These are phyloP conservation scores for Clavispora asparagi DNA, from an alignment of 805 yeast genomes.

Conservation along the genomic window DNA sequence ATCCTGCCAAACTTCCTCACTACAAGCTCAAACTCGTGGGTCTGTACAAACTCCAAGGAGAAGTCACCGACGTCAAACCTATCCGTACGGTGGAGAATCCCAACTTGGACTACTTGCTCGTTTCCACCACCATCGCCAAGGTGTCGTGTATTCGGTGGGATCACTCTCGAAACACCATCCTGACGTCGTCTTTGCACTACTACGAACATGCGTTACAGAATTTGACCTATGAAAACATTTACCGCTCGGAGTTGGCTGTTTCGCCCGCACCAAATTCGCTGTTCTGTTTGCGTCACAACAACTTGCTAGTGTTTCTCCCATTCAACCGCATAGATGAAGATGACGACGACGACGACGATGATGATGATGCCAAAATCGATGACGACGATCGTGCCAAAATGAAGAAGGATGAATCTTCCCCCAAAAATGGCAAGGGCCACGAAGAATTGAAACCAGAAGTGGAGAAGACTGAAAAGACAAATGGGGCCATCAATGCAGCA, in stretches of 20 bases:
- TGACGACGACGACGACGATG: slow-evolving; percentile 37
- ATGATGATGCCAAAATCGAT: slow-evolving; percentile 22
- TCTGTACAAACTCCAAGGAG: slow-evolving; percentile 73
- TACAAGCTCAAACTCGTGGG: slow-evolving; percentile 35
- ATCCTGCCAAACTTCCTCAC: slow-evolving; percentile 14
- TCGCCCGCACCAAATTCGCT: slow-evolving; percentile 57
- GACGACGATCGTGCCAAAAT: slow-evolving; percentile 28
- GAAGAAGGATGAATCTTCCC: slow-evolving; percentile 9
- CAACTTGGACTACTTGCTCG: slow-evolving; percentile 52
- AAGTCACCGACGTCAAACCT: slow-evolving; percentile 51
- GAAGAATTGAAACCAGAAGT: not conserved
- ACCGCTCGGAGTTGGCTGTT: slow-evolving; percentile 42
- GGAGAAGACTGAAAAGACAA: slow-evolving; percentile 2
- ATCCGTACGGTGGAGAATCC: slow-evolving; percentile 45
- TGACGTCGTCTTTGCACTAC: slow-evolving; percentile 76
- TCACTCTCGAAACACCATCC: slow-evolving; percentile 42
- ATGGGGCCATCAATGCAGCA: not conserved
- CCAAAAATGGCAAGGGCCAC: not conserved
- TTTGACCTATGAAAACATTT: slow-evolving; percentile 39
- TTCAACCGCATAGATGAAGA: slow-evolving; percentile 41
- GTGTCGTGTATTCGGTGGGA: slow-evolving; percentile 75
- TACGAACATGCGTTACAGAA: slow-evolving; percentile 67
- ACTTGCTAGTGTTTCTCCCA: slow-evolving; percentile 68
- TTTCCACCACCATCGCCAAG: slow-evolving; percentile 73
- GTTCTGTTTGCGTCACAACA: slow-evolving; percentile 58